Evolutionary conservation across 1,139 yeast species (phyloP), one percentile per base, ranked within the genome.

Genomic region (Candida glucosophila): DNA sequence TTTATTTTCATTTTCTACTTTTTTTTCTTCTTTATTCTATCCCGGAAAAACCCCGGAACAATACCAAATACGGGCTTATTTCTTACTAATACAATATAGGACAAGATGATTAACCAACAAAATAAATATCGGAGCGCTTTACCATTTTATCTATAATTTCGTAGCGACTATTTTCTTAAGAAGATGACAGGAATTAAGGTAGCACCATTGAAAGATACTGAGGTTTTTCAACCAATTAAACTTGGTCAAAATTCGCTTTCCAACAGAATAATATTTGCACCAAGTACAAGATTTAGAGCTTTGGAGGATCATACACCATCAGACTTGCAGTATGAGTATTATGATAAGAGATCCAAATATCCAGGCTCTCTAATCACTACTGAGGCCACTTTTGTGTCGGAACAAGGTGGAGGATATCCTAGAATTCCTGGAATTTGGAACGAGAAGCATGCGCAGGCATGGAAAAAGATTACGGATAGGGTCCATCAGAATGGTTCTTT

Each of bases 401-500:
- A 35, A 3, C 22, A 29, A 22, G 33, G 24, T 23, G 59, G 59
- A 24, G 60, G 64, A 12, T 54, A 50, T 36, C 47, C 44, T 17
- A 40, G 46, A 24, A 61, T 53, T 12, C 74, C 77, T 15, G 77
- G 77, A 25, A 54, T 71, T 22, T 71, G 55, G 55, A 52, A 49
- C 23, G 50, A 54, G 11, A 52, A 52, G 12, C 78, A 72, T 32
- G 46, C 58, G 16, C 51, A 42, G 9, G 65, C 55, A 11, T 74
- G 79, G 79, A 61, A 52, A 29, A 49, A 55, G 33, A 58, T 74
- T 26, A 52, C 60, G 23, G 60, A 63, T 13, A 58, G 49, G 8
- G 62, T 76, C 25, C 82, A 76, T 38, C 55, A 48, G 17, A 66
- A 76, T 37, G 59, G 66, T 12, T 62, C 78, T 1, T 59, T 43